Percentiles rank a stretch among this genome's conserved stretches.
Evolutionary conservation across 768 basidiomycete species (phyloP).

Genomic region (Amanita exitialis): DNA sequence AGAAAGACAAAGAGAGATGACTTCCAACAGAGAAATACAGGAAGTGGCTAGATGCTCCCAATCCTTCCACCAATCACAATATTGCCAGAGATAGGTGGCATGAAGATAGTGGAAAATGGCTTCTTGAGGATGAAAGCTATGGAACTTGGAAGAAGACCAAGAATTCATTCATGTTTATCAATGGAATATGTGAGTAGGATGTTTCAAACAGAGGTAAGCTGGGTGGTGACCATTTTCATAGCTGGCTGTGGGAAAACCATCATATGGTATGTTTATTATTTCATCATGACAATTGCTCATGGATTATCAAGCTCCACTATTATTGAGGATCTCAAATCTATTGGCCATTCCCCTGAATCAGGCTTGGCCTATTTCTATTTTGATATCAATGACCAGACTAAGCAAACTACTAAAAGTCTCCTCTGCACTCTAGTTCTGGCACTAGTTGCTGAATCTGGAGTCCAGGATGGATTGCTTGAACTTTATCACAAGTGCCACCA

Average conservation of each 20-base stretch:
- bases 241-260: conserved; percentile 4
- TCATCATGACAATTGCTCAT: neutral
- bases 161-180: neutral
- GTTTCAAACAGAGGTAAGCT: neutral
- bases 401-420: neutral
- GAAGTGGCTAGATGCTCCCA: neutral
- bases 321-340: neutral
- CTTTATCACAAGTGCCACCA: neutral
- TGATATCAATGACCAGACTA: neutral
- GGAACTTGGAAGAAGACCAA: neutral
- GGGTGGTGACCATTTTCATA: neutral
- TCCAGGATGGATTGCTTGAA: neutral
- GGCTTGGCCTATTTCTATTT: conserved; percentile 1
- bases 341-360: neutral
- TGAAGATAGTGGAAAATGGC: neutral
- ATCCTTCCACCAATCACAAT: neutral
- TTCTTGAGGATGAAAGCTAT: neutral
- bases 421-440: neutral
- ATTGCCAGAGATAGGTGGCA: neutral
- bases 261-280: neutral
- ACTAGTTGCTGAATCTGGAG: neutral
- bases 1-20: neutral
- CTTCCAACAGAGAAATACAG: neutral
- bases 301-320: neutral
- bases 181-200: neutral